Conservation (phyloP, 257 asterid genomes). For the Agastache rugosa region DNA sequence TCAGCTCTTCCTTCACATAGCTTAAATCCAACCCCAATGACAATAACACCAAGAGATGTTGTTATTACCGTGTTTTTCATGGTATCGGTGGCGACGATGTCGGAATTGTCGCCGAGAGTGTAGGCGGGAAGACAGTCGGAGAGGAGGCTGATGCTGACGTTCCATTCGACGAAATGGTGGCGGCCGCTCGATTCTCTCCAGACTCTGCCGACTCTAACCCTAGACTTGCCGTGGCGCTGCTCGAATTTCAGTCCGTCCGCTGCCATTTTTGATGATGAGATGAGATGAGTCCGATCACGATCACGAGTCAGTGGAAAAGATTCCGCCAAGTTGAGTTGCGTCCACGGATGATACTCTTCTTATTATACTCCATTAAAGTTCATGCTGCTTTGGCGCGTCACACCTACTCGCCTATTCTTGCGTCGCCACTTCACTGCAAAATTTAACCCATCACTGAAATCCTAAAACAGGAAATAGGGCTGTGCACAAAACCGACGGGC, state of each 20-base stretch:
- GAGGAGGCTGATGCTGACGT: slow-evolving; percentile 79
- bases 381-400: too few species aligned
- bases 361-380: too few species aligned
- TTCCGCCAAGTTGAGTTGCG: background rate
- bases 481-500: too few species aligned
- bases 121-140: slow-evolving; percentile 88
- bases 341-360: too few species aligned
- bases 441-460: too few species aligned
- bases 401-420: too few species aligned
- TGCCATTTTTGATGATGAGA: slow-evolving; percentile 9
- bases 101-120: slow-evolving; percentile 66
- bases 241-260: slow-evolving; percentile 60
- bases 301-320: background rate
- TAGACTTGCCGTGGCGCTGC: slow-evolving; percentile 90
- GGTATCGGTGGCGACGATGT: slow-evolving; percentile 94
- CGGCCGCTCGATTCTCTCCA: slow-evolving; percentile 72
- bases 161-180: slow-evolving; percentile 86
- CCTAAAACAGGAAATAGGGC: too few species aligned
- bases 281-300: background rate
- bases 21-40: background rate
- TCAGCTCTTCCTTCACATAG: background rate
- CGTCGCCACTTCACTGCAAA: too few species aligned
- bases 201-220: slow-evolving; percentile 83
- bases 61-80: slow-evolving; percentile 81
- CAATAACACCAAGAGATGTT: background rate